Evolutionary conservation across 805 yeast genomes (phyloP).

Genomic region (Starmerella davenportii): DNA sequence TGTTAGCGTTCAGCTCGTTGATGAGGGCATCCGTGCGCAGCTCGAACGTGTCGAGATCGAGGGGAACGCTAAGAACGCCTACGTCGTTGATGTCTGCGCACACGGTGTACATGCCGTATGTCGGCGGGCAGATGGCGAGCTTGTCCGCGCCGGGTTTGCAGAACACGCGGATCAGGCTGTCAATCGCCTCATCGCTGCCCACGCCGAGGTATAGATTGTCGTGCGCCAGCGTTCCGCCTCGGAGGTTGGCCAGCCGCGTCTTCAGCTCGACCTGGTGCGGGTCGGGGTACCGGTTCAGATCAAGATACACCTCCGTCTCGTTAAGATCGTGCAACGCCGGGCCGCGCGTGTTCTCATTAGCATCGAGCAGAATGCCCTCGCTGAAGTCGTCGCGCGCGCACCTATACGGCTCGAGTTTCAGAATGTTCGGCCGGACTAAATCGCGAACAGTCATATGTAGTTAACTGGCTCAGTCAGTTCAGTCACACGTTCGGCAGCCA

Average conservation of each 20-base stretch:
- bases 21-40: conserved; percentile 40
- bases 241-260: conserved; percentile 45
- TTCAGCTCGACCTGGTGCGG: conserved; percentile 80
- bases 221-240: conserved; percentile 42
- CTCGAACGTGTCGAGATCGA: conserved; percentile 37
- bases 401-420: conserved; percentile 69
- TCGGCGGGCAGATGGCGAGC: conserved; percentile 76
- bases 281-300: conserved; percentile 85
- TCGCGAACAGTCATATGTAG: conserved; percentile 26
- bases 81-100: conserved; percentile 85
- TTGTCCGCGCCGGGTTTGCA: conserved; percentile 73
- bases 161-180: conserved; percentile 65
- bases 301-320: conserved; percentile 31
- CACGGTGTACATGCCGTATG: conserved; percentile 92
- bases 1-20: conserved; percentile 36
- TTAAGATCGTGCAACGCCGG: conserved; percentile 42
- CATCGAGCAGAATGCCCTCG: conserved; percentile 77
- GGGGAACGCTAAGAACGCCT: conserved; percentile 54
- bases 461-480: no score
- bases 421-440: conserved; percentile 71
- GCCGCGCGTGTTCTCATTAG: conserved; percentile 91
- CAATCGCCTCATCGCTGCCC: conserved; percentile 93
- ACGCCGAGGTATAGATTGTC: conserved; percentile 82
- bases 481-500: no score
- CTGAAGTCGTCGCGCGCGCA: conserved; percentile 94